A percentile compares a stretch with the other conserved stretches of the same genome.
Evolutionary conservation across 192 early-diverging fungal species (phyloP).

Genomic region (Gryganskiella cystojenkinii): DNA sequence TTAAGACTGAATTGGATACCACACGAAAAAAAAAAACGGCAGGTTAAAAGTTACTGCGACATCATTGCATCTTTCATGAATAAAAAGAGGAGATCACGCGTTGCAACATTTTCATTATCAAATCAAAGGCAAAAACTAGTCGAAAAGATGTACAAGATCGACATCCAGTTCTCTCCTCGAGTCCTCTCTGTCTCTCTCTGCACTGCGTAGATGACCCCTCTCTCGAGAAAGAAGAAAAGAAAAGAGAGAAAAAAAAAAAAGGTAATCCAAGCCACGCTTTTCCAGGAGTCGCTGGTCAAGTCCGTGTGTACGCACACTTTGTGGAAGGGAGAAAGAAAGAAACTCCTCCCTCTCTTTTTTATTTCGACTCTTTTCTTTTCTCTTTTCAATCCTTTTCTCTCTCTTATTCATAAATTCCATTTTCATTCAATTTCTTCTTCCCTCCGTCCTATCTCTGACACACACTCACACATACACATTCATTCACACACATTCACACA

Average conservation of each 20-base stretch:
- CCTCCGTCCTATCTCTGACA: neutral
- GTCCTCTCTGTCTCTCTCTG: too few species aligned
- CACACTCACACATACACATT: neutral
- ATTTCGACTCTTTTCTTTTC: neutral
- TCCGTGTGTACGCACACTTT: too few species aligned
- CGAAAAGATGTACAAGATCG: too few species aligned
- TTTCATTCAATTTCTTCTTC: neutral
- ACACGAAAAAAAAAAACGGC: too few species aligned
- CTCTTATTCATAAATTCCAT: neutral
- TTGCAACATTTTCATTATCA: too few species aligned
- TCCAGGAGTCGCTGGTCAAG: neutral
- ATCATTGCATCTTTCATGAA: too few species aligned
- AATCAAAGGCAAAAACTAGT: too few species aligned
- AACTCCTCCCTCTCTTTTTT: neutral
- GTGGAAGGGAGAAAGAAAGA: neutral
- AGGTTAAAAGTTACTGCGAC: too few species aligned
- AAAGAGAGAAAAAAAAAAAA: neutral
- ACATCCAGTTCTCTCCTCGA: too few species aligned
- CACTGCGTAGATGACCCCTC: too few species aligned
- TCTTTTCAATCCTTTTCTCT: neutral
- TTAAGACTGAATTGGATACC: too few species aligned
- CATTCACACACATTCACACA: neutral
- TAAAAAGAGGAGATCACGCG: too few species aligned
- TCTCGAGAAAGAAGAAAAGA: neutral
- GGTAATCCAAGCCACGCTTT: slow-evolving; percentile 1